Evolutionary conservation across 495 filamentous ascomycete species (phyloP).

Genomic region (Xylaria acuta): DNA sequence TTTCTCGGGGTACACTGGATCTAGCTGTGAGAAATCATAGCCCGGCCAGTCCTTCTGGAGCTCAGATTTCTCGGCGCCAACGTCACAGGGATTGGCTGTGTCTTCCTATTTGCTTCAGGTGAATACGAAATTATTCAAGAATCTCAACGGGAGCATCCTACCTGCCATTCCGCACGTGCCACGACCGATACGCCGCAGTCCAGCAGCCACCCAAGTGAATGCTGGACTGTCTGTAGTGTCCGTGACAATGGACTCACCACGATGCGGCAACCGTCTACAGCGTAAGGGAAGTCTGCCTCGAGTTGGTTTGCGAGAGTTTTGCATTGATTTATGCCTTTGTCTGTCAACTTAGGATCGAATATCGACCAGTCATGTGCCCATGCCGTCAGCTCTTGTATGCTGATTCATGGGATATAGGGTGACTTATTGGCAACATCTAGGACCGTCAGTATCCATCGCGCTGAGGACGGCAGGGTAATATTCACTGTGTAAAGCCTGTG

Average conservation of each 20-base stretch:
- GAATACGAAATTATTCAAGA: background rate
- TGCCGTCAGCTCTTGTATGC: slow-evolving; percentile 29
- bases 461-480: slow-evolving; percentile 6
- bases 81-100: slow-evolving; percentile 60
- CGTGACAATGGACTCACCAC: slow-evolving; percentile 57
- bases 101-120: slow-evolving; percentile 48
- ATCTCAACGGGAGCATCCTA: slow-evolving; percentile 31
- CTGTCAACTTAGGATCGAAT: slow-evolving; percentile 36
- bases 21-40: slow-evolving; percentile 52
- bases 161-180: slow-evolving; percentile 58
- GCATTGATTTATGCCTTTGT: slow-evolving; percentile 35
- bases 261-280: slow-evolving; percentile 51
- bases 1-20: slow-evolving; percentile 56
- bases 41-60: slow-evolving; percentile 52
- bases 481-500: slow-evolving; percentile 55
- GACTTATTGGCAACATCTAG: slow-evolving; percentile 39
- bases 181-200: slow-evolving; percentile 48
- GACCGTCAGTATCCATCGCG: slow-evolving; percentile 24
- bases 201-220: slow-evolving; percentile 54
- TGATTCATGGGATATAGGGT: slow-evolving; percentile 8
- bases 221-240: slow-evolving; percentile 54
- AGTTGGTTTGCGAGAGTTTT: slow-evolving; percentile 33
- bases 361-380: slow-evolving; percentile 39
- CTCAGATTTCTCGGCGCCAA: slow-evolving; percentile 43
- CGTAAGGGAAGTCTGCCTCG: slow-evolving; percentile 39